Conservation (phyloP, 2,329 filamentous ascomycete genomes). For the Fusarium sp. region DNA sequence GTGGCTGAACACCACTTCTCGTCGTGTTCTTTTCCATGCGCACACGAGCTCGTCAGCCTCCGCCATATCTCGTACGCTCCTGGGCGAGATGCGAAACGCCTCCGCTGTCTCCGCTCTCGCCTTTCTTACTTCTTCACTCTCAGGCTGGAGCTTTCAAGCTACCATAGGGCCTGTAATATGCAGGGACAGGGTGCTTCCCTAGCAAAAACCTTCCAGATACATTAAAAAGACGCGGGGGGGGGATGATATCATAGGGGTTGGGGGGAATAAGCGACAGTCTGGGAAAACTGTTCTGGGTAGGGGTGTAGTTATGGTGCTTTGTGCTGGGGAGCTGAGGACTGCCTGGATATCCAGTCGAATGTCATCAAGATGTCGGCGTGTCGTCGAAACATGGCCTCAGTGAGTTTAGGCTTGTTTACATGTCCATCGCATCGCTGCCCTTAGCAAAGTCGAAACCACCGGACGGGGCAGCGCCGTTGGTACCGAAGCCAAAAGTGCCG, state of each 20-base stretch:
- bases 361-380: constrained; percentile 15
- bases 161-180: constrained; percentile 68
- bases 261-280: constrained; percentile 47
- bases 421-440: constrained; percentile 76
- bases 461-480: constrained; percentile 74
- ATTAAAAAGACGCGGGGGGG: constrained; percentile 55
- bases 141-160: constrained; percentile 78
- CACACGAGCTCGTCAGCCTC: constrained; percentile 41
- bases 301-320: constrained; percentile 47
- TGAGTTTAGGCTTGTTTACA: constrained; percentile 61
- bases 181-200: constrained; percentile 46
- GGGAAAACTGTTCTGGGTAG: constrained; percentile 44
- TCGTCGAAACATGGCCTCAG: constrained; percentile 18
- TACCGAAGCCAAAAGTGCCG: constrained; percentile 85
- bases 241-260: constrained; percentile 52
- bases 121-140: constrained; percentile 50
- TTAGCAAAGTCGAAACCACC: constrained; percentile 96
- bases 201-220: constrained; percentile 57
- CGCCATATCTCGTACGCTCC: constrained; percentile 41
- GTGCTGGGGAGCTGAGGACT: constrained; percentile 40
- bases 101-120: constrained; percentile 43
- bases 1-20: constrained; percentile 45
- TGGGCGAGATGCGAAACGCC: constrained; percentile 36
- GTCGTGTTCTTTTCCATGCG: constrained; percentile 43
- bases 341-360: constrained; percentile 33